Evolutionary conservation across 2,329 filamentous ascomycete species (phyloP), one percentile per base, ranked within the genome.

Genomic region (Aspergillus tamarii): DNA sequence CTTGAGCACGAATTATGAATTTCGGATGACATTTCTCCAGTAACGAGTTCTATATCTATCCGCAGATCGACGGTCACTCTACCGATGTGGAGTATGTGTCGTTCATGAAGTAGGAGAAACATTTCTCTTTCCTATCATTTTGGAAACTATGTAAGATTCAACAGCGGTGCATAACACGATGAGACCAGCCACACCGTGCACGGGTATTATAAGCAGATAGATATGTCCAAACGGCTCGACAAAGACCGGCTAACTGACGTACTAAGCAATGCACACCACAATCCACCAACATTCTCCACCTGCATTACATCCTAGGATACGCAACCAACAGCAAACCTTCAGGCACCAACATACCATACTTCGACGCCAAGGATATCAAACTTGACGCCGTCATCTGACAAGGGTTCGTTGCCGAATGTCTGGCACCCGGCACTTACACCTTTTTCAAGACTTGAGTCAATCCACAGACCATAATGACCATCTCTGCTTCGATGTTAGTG

Each of bases 361-460:
- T 99, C 95, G 1, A 97, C 91, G 1, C 93, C 94, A 36, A 97
- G 76, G 14, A 99, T 87, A 64, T 93, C 91, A 74, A 98, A 99
- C 77, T 96, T 97, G 65, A 89, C 88, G 1, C 94, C 95, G 73
- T 96, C 92, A 61, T 97, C 94, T 72, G 94, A 97, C 58, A 99
- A 81, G 11, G 91, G 90, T 81, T 97, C 94, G 70, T 99, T 99
- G 0, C 93, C 93, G 80, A 98, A 99, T 0, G 95, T 99, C 65
- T 92, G 89, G 75, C 93, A 97, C 4, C 87, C 84, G 48, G 90
- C 89, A 73, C 92, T 96, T 59, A 97, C 88, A 3, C 95, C 95
- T 62, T 90, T 87, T 67, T 94, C 91, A 53, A 98, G 87, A 21
- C 87, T 88, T 70, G 94, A 91, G 75, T 97, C 92, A 14, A 99